Evolutionary conservation across 495 filamentous ascomycete genomes (phyloP), one percentile per base, ranked within the genome.

Genomic region (Lophium mytilinum): DNA sequence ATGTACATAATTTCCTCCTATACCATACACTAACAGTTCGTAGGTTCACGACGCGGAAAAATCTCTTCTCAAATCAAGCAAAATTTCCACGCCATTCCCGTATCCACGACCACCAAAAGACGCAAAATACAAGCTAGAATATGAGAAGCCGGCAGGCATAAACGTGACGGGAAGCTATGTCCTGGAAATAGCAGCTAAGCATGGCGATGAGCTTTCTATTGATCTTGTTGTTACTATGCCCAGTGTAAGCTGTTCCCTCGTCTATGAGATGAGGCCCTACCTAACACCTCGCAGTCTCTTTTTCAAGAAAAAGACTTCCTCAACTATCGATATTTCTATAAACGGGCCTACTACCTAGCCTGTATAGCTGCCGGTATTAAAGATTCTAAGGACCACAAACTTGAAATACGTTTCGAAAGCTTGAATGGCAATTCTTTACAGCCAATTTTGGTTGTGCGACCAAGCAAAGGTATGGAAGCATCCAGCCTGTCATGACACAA

Each of bases 231-330:
- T 96, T 7, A 84, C 82, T 10, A 93, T 98, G 82, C 91, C 94
- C 14, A 68, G 69, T 42, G 73, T 75, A 71, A 60, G 46, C n/a
- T 33, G n/a, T 15, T 30, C 17, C 8, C 30, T 7, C 7, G 39
- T n/a, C n/a, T 18, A n/a, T 51, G 15, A 51, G 9, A 1, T 37
- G 18, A 12, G 43, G 34, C 12, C 42, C 30, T 37, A 34, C 11
- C 36, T 46, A 65, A 3, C 19, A 24, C 3, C 21, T 48, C 55
- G 42, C 71, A 68, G 43, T 72, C 79, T 3, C 73, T 95, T 1
- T 89, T 97, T 58, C 88, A 95, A 66, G 87, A 91, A 50, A 97
- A 98, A 69, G 93, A 98, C 71, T 96, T 90, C 68, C 76, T 91
- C 45, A 89, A 97, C 65, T 80, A 91, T 72, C 80, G 93, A 58